phyloP scores from a whole-genome alignment of 2,329 filamentous ascomycete species.

The Colletotrichum costaricense region DNA sequence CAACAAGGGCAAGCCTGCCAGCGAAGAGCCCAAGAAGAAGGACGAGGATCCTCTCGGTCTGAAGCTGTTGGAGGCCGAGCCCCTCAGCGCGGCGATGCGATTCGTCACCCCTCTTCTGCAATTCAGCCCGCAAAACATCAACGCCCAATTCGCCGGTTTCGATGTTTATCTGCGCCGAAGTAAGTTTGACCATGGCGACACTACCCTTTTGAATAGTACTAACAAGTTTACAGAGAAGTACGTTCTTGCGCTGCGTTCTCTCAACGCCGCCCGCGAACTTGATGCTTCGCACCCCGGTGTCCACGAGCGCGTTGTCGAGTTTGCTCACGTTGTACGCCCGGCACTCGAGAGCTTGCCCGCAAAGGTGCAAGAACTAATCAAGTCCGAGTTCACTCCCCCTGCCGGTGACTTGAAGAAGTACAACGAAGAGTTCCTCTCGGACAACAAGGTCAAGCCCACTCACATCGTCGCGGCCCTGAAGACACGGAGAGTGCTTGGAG shows the following conservation, averaged over 20 bases:
- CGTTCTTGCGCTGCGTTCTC: constrained; percentile 85
- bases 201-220: constrained; percentile 37
- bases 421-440: constrained; percentile 74
- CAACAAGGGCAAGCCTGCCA: constrained; percentile 74
- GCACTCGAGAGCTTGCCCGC: constrained; percentile 70
- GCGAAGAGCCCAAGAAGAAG: constrained; percentile 77
- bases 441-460: constrained; percentile 70
- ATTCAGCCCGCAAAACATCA: constrained; percentile 81
- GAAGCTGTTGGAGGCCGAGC: constrained; percentile 85
- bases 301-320: constrained; percentile 79
- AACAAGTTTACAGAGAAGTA: constrained; percentile 75
- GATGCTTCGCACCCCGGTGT: constrained; percentile 77
- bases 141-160: constrained; percentile 87
- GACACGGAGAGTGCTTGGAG: constrained; percentile 68
- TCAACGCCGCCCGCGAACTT: constrained; percentile 78
- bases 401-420: constrained; percentile 60
- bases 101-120: constrained; percentile 86
- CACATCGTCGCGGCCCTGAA: constrained; percentile 74
- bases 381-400: constrained; percentile 68
- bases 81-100: constrained; percentile 87
- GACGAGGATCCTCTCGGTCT: constrained; percentile 89
- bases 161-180: constrained; percentile 88
- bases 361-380: constrained; percentile 76
- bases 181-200: constrained; percentile 60
- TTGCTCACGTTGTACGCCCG: constrained; percentile 71